phyloP scores from a whole-genome alignment of 2,329 filamentous ascomycete genomes.

The Paecilomyces dactylethromorphus region DNA sequence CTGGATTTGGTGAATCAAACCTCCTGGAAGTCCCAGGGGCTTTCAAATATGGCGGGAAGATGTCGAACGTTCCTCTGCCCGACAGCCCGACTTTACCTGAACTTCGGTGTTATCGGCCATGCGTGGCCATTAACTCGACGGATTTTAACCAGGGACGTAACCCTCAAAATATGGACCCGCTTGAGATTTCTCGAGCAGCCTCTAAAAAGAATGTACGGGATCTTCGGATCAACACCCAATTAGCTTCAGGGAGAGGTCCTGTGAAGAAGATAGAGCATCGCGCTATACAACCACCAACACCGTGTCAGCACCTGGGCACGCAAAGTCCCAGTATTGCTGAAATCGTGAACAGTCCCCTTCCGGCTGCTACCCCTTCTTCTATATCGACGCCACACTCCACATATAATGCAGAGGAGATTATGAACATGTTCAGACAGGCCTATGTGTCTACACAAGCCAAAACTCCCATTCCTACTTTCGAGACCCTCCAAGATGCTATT shows the following conservation, averaged over 20 bases:
- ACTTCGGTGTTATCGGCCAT: background rate
- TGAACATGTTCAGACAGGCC: conserved; percentile 35
- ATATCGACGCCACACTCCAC: conserved; percentile 17
- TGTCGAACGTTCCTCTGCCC: conserved; percentile 15
- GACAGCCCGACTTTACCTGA: background rate
- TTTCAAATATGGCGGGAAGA: conserved; percentile 23
- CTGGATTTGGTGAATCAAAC: conserved; percentile 9
- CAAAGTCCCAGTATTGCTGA: conserved; percentile 33
- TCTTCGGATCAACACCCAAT: conserved; percentile 34
- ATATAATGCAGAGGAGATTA: conserved; percentile 33
- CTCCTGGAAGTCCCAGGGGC: conserved; percentile 24
- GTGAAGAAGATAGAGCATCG: conserved; percentile 26
- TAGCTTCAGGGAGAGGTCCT: conserved; percentile 19
- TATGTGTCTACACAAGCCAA: conserved; percentile 22
- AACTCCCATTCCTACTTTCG: conserved; percentile 30
- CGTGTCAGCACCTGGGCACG: conserved; percentile 16
- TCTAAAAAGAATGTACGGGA: conserved; percentile 32
- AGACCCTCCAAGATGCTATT: conserved; percentile 37
- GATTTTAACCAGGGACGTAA: background rate
- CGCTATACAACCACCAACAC: conserved; percentile 31
- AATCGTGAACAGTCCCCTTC: conserved; percentile 35
- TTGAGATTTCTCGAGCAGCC: conserved; percentile 10
- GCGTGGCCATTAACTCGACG: background rate
- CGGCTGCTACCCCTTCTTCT: conserved; percentile 17
- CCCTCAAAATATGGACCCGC: background rate